These are phyloP conservation scores for Penicillium desertorum DNA, from an alignment of 495 filamentous ascomycete genomes.

Conservation along the genomic window DNA sequence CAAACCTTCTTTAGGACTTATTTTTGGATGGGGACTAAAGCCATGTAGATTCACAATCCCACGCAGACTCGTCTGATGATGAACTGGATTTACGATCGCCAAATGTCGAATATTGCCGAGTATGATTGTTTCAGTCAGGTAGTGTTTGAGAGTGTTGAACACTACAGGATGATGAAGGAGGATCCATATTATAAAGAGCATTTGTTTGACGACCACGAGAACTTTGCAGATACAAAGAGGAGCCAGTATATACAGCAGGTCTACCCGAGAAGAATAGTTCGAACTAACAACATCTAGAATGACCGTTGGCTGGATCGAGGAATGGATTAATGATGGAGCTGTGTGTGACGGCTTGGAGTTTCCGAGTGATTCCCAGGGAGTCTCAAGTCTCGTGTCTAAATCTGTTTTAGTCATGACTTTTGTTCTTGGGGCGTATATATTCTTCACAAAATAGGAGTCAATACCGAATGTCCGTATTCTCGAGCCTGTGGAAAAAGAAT, in stretches of 20 bases:
- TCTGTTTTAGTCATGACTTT: too few species aligned
- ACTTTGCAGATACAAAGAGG: slow-evolving; percentile 45
- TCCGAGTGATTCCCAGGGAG: too few species aligned
- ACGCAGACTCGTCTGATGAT: slow-evolving; percentile 37
- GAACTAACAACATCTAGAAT: slow-evolving; percentile 5
- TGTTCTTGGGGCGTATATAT: too few species aligned
- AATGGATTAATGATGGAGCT: slow-evolving; percentile 21
- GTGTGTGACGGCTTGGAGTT: slow-evolving; percentile 19
- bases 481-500: too few species aligned
- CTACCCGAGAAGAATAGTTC: too few species aligned
- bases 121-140: slow-evolving; percentile 52
- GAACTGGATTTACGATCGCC: slow-evolving; percentile 39
- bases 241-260: too few species aligned
- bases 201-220: slow-evolving; percentile 43
- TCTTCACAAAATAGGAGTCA: too few species aligned
- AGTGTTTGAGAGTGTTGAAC: slow-evolving; percentile 42
- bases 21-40: too few species aligned
- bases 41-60: slow-evolving; percentile 39
- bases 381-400: too few species aligned
- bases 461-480: too few species aligned
- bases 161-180: slow-evolving; percentile 41
- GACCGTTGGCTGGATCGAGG: slow-evolving; percentile 38
- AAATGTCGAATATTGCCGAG: slow-evolving; percentile 42
- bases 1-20: too few species aligned
- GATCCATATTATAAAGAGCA: slow-evolving; percentile 42